Base-by-base conservation (phyloP, 1,284 basidiomycete genomes). In the Naganishia cerealis region DNA sequence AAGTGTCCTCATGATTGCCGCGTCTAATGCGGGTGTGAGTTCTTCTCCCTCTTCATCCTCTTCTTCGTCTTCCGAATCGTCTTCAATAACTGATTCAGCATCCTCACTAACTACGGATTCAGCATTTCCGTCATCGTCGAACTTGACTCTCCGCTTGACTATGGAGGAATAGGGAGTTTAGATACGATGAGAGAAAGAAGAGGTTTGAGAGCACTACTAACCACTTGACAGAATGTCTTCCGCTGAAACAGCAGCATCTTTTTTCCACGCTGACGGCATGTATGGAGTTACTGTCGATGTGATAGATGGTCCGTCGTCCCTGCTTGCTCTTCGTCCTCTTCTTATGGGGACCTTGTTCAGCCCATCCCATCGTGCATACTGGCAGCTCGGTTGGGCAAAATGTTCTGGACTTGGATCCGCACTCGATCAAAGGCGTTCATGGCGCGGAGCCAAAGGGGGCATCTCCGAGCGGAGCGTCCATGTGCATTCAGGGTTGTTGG, bases 21-120 rank as follows among this genome's bases (percentile, higher is more conserved):
- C 96, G 77, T 99, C 95, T 56, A 98, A 86, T 0, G 90, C 89
- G 1, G 94, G 93, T 0, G 94, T 99, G 66, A 99, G 86, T 79
- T 98, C 91, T 73, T 93, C 92, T 15, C 94, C 96, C 70, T 96
- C 91, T 76, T 95, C 92, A 76, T 99, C 95, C 76, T 98, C 94
- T 1, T 87, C 87, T 75, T 91, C 90, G 57, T 88, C 89, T n/a
- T 66, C 63, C 24, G 61, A 65, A 36, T 66, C 57, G 42, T 63
- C 58, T 40, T 65, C 56, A 3, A 33, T 18, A 1, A 26, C 50
- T 16, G 39, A 48, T n/a, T 65, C n/a, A 10, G 26, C n/a, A 9
- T 54, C 24, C 6, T 68, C 59, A 16, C 24, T n/a, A 21, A 40
- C 66, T 26, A 56, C 53, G 50, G 50, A 12, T 53, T 63, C 13